A percentile compares a stretch with the other conserved stretches of the same genome.
Conservation (phyloP, 2,329 filamentous ascomycete genomes). For the Xylariales sp. region DNA sequence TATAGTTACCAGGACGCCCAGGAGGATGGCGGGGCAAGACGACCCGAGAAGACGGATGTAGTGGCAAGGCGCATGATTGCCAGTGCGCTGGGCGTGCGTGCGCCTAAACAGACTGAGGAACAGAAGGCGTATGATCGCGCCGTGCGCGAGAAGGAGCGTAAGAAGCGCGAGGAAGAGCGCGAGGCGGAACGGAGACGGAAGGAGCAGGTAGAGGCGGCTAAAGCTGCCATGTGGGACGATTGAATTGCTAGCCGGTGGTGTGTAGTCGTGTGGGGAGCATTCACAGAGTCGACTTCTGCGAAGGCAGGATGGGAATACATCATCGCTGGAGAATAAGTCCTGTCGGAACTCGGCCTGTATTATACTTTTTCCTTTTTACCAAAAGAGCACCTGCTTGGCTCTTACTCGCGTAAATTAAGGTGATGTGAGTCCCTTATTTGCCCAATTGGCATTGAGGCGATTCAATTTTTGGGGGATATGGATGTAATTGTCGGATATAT, state of each 20-base stretch:
- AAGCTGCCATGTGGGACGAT: conserved; percentile 87
- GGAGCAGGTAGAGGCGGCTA: conserved; percentile 78
- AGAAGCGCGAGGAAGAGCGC: conserved; percentile 77
- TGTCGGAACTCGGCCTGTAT: background rate
- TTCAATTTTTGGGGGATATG: background rate
- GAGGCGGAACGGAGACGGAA: conserved; percentile 70
- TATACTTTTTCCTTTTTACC: background rate
- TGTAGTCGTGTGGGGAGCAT: background rate
- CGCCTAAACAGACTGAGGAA: conserved; percentile 86
- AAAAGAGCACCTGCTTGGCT: background rate
- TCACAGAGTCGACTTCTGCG: background rate
- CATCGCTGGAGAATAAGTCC: background rate
- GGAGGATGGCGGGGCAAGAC: conserved; percentile 25
- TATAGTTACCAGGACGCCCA: conserved; percentile 23
- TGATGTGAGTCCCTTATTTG: background rate
- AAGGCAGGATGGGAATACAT: background rate
- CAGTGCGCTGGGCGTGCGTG: conserved; percentile 83
- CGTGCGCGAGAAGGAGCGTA: conserved; percentile 85
- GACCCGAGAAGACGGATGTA: conserved; percentile 91
- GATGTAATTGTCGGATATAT: background rate
- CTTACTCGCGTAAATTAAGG: background rate
- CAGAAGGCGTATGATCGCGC: conserved; percentile 87
- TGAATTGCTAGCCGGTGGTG: conserved; percentile 48
- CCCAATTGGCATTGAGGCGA: background rate
- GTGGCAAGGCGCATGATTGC: conserved; percentile 92